phyloP scores from a whole-genome alignment of 768 basidiomycete genomes.

The Pisolithus orientalis region DNA sequence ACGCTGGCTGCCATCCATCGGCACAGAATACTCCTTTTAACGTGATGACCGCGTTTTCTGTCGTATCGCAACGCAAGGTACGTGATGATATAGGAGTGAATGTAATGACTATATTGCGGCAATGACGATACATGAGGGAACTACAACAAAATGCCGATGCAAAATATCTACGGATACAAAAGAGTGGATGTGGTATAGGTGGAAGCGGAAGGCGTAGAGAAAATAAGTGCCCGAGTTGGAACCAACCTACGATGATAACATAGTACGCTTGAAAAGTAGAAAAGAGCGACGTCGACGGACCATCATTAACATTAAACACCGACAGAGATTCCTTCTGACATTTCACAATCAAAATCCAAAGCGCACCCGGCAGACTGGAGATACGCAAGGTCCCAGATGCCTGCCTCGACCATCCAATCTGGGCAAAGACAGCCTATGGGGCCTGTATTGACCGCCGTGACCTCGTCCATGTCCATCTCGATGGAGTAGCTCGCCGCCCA shows the following conservation, averaged over 20 bases:
- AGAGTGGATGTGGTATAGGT: neutral
- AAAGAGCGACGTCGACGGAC: neutral
- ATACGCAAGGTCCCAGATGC: neutral
- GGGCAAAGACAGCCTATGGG: conserved; percentile 6
- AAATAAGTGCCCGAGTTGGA: too few species aligned
- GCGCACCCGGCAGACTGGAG: too few species aligned
- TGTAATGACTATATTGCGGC: neutral
- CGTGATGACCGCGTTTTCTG: too few species aligned
- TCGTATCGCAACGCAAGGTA: too few species aligned
- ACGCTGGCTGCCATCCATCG: too few species aligned
- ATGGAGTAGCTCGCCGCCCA: neutral
- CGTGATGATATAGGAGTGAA: too few species aligned
- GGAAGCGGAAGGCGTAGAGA: neutral
- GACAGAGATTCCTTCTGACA: too few species aligned
- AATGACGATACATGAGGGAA: neutral
- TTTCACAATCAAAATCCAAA: too few species aligned
- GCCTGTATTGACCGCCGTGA: neutral
- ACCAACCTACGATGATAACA: too few species aligned
- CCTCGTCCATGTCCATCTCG: neutral
- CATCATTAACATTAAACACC: too few species aligned
- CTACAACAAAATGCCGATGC: neutral
- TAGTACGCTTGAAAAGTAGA: neutral
- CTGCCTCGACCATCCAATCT: conserved; percentile 4
- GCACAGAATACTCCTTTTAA: too few species aligned
- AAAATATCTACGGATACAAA: neutral